Percentiles rank a stretch among this genome's conserved stretches.
Evolutionary conservation across 371 early-diverging fungal species (phyloP).

Genomic region (Mucor circinelloides): DNA sequence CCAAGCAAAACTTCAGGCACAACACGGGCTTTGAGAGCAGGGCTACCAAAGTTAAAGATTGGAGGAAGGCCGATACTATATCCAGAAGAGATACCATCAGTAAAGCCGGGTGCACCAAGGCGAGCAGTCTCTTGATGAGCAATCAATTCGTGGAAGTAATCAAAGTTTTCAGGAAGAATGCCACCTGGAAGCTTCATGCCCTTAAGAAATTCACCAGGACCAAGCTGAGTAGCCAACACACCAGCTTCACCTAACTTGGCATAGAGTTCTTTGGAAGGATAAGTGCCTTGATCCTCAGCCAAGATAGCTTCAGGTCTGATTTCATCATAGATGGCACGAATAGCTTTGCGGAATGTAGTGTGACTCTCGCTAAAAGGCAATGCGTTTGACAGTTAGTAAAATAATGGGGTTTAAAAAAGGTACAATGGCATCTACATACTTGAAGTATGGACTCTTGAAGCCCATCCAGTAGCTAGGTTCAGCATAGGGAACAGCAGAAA

Average conservation of each 20-base stretch:
- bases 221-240: constrained; percentile 67
- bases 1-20: constrained; percentile 73
- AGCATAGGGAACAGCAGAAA: constrained; percentile 62
- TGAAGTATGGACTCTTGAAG: constrained; percentile 63
- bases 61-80: constrained; percentile 59
- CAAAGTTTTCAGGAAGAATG: constrained; percentile 62
- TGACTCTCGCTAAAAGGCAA: constrained; percentile 54
- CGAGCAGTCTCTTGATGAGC: constrained; percentile 80
- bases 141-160: constrained; percentile 82
- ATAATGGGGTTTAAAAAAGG: background rate
- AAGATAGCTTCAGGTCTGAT: constrained; percentile 46
- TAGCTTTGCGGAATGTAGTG: constrained; percentile 51
- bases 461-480: constrained; percentile 61
- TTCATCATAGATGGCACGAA: constrained; percentile 58
- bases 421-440: constrained; percentile 28
- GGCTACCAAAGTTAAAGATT: constrained; percentile 72
- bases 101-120: constrained; percentile 79
- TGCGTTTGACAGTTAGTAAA: constrained; percentile 13
- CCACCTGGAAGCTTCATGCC: constrained; percentile 45
- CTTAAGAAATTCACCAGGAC: constrained; percentile 52
- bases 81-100: constrained; percentile 47
- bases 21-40: constrained; percentile 55
- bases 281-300: constrained; percentile 46
- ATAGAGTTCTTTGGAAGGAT: constrained; percentile 52
- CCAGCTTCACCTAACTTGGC: constrained; percentile 66